phyloP scores from a whole-genome alignment of 179 eudicot genomes.

The Silene vulgaris region DNA sequence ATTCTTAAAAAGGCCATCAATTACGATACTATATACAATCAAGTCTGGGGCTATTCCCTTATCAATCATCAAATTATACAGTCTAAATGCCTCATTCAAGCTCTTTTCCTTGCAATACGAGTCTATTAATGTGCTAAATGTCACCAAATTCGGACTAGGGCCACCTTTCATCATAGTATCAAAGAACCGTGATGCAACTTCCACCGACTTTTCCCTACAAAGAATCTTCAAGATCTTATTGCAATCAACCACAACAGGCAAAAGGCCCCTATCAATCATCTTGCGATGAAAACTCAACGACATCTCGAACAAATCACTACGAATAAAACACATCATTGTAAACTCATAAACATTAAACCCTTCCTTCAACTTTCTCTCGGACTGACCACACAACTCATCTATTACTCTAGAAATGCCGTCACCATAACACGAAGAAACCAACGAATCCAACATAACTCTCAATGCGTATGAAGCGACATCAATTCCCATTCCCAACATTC shows the following conservation, averaged over 20 bases:
- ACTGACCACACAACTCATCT: conserved; percentile 26
- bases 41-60: conserved; percentile 50
- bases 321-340: conserved; percentile 37
- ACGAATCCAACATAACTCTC: conserved; percentile 36
- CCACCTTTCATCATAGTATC: conserved; percentile 40
- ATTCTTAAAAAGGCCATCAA: conserved; percentile 46
- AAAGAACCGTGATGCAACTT: conserved; percentile 36
- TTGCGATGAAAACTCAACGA: conserved; percentile 43
- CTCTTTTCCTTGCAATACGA: conserved; percentile 42
- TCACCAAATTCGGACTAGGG: conserved; percentile 55
- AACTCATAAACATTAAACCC: conserved; percentile 42
- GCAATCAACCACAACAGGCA: conserved; percentile 39
- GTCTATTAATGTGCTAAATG: conserved; percentile 52
- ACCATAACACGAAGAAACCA: conserved; percentile 30
- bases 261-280: conserved; percentile 43
- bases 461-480: conserved; percentile 43
- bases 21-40: conserved; percentile 49
- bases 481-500: conserved; percentile 38
- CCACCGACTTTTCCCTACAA: conserved; percentile 32
- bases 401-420: conserved; percentile 33
- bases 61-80: conserved; percentile 39
- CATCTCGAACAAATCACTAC: conserved; percentile 37
- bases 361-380: conserved; percentile 22
- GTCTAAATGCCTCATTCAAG: conserved; percentile 42
- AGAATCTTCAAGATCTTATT: conserved; percentile 47